Conservation (phyloP, 129 eudicot genomes). For the Cynara cardunculus region DNA sequence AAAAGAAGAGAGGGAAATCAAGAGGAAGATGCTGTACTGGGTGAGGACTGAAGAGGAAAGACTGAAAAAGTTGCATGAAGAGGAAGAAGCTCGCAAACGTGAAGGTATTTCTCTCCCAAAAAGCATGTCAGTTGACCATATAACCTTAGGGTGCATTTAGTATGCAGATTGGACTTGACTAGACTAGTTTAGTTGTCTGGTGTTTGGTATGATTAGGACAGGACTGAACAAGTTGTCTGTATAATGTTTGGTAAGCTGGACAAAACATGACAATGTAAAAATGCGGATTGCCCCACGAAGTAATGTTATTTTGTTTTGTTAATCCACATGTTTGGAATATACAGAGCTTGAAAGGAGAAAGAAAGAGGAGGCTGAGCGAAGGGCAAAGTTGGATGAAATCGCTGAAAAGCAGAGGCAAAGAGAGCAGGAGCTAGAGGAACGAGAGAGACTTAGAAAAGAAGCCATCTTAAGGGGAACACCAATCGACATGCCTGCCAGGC, state of each 20-base stretch:
- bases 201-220: not conserved
- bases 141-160: too few species aligned
- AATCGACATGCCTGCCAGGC: conserved; percentile 24
- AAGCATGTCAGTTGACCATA: not conserved
- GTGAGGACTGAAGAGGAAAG: conserved; percentile 71
- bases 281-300: not conserved
- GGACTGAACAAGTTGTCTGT: not conserved
- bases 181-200: not conserved
- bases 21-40: conserved; percentile 63
- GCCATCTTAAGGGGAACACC: conserved; percentile 25
- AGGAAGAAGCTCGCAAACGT: conserved; percentile 82
- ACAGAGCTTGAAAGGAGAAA: conserved; percentile 59
- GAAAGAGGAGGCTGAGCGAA: conserved; percentile 58
- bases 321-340: not conserved
- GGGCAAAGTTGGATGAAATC: conserved; percentile 59
- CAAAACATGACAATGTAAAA: not conserved
- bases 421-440: conserved; percentile 57
- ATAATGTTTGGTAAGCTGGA: not conserved
- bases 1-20: conserved; percentile 53
- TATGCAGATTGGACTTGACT: not conserved
- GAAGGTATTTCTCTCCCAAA: conserved; percentile 46
- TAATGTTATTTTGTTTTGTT: not conserved
- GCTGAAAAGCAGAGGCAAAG: conserved; percentile 63
- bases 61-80: conserved; percentile 52
- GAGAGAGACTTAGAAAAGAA: conserved; percentile 42